Conservation (phyloP, 73 alveolate species). For the Diophrys sp. region DNA sequence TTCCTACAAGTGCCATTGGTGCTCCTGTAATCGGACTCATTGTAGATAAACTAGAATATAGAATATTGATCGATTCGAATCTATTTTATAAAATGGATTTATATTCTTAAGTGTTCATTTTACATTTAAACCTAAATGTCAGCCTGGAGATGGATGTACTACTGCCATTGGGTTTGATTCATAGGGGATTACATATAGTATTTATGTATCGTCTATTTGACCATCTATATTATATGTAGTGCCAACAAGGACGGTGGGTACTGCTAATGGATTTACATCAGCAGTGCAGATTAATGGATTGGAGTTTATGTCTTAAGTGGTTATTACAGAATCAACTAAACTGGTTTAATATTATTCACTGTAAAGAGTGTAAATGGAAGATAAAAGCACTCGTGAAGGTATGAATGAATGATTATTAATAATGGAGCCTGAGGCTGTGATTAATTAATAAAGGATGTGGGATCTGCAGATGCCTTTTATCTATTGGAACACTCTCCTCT, state of each 20-base stretch:
- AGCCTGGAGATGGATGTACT: conserved; percentile 20
- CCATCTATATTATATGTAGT: conserved; percentile 76
- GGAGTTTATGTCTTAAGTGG: conserved; percentile 65
- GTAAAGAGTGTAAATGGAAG: too few species aligned
- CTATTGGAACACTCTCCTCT: too few species aligned
- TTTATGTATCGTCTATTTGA: conserved; percentile 86
- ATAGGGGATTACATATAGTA: conserved; percentile 73
- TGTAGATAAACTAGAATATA: conserved; percentile 64
- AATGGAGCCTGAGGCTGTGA: too few species aligned
- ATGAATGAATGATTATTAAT: too few species aligned
- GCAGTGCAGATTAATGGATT: conserved; percentile 77
- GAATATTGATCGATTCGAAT: too few species aligned
- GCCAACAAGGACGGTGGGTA: conserved; percentile 74
- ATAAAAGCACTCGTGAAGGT: too few species aligned
- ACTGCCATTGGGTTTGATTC: conserved; percentile 53
- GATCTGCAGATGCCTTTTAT: too few species aligned
- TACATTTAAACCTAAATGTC: conserved; percentile 36
- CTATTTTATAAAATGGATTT: neutral
- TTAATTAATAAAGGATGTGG: too few species aligned
- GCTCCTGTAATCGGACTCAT: conserved; percentile 77
- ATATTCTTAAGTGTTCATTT: conserved; percentile 19
- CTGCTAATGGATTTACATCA: conserved; percentile 85
- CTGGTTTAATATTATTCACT: too few species aligned
- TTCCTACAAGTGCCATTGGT: conserved; percentile 62
- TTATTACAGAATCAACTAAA: conserved; percentile 11